A percentile compares a stretch with the other conserved stretches of the same genome.
phyloP scores from a whole-genome alignment of 129 eudicot species.

The Artemisia tridentata region DNA sequence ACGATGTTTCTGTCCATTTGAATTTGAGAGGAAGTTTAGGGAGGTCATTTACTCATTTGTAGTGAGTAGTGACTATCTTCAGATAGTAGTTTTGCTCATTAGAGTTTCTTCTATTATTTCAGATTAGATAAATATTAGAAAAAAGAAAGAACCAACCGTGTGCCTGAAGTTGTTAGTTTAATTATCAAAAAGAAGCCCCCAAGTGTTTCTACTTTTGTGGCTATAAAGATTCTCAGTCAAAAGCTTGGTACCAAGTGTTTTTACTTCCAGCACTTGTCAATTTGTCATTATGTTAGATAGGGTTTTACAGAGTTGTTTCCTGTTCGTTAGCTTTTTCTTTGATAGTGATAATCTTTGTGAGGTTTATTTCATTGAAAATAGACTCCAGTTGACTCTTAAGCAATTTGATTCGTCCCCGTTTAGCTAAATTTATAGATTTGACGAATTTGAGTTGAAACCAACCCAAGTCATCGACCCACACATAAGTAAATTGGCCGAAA shows the following conservation, averaged over 20 bases:
- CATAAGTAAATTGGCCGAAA: too few relatives aligned
- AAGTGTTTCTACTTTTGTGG: conserved; percentile 5
- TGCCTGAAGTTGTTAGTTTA: background rate
- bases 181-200: background rate
- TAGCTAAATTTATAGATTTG: too few relatives aligned
- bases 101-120: background rate
- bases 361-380: background rate
- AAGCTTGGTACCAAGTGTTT: background rate
- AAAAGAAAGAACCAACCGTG: background rate
- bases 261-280: background rate
- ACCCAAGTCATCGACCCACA: too few relatives aligned
- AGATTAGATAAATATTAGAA: background rate
- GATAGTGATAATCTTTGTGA: background rate
- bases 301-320: background rate
- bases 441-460: too few relatives aligned
- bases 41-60: too few relatives aligned
- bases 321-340: background rate
- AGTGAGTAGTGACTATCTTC: background rate
- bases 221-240: background rate
- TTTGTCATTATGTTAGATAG: background rate
- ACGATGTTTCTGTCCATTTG: too few relatives aligned
- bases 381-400: too few relatives aligned
- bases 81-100: background rate
- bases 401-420: too few relatives aligned
- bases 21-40: too few relatives aligned